Conservation (phyloP, 805 yeast genomes). For the Teunomyces atbi region DNA sequence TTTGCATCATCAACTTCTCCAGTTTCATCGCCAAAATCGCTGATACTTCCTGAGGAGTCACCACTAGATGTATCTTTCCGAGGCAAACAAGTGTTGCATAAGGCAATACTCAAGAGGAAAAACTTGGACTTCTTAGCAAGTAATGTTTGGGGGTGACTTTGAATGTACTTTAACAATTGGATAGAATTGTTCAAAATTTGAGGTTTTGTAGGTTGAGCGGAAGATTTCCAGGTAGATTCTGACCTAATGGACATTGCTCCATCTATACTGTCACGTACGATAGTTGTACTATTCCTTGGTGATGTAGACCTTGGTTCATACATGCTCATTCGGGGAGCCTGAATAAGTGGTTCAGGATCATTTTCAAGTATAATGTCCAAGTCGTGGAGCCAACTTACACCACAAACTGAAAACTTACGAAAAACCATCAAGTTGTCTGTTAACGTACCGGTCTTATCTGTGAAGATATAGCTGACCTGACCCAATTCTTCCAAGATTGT, state of each 20-base stretch:
- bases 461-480: slow-evolving; percentile 90
- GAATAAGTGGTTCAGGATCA: slow-evolving; percentile 13
- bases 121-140: slow-evolving; percentile 75
- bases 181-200: slow-evolving; percentile 51
- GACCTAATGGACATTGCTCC: slow-evolving; percentile 19
- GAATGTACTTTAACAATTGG: slow-evolving; percentile 67
- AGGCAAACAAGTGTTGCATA: slow-evolving; percentile 91
- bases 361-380: slow-evolving; percentile 43
- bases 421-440: slow-evolving; percentile 95
- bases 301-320: slow-evolving; percentile 1
- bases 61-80: slow-evolving; percentile 32
- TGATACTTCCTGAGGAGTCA: slow-evolving; percentile 1
- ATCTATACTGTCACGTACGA: slow-evolving; percentile 36
- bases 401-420: slow-evolving; percentile 82
- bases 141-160: slow-evolving; percentile 62
- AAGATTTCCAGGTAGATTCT: slow-evolving; percentile 42
- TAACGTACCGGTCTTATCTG: slow-evolving; percentile 96
- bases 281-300: slow-evolving; percentile 18
- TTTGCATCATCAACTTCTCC: slow-evolving; percentile 15
- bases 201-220: slow-evolving; percentile 45
- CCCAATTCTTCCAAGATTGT: slow-evolving; percentile 95
- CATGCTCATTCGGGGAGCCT: slow-evolving; percentile 5
- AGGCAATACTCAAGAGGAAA: slow-evolving; percentile 75
- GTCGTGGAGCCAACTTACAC: slow-evolving; percentile 87
- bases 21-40: slow-evolving; percentile 5